Evolutionary conservation across 1,139 yeast species (phyloP).

Genomic region (Sugiyamaella novakii): DNA sequence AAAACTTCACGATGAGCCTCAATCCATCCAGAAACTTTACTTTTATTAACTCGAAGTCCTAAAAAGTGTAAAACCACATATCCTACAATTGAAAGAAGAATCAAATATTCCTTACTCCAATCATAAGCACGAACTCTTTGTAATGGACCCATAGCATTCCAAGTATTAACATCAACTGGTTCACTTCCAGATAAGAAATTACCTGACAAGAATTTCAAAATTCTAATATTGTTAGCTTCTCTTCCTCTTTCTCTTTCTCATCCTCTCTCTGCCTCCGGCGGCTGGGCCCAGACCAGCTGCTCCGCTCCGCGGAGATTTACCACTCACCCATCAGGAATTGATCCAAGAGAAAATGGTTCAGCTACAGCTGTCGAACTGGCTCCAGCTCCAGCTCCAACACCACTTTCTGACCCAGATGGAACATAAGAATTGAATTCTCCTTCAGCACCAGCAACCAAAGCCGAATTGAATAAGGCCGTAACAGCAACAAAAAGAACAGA

Average conservation of each 20-base stretch:
- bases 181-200: conserved; percentile 3
- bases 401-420: conserved; percentile 13
- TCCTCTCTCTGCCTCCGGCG: background rate
- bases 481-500: conserved; percentile 8
- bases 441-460: conserved; percentile 14
- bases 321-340: conserved; percentile 12
- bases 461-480: conserved; percentile 11
- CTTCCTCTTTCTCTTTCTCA: background rate
- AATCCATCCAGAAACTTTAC: conserved; percentile 57
- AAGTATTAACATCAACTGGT: conserved; percentile 30
- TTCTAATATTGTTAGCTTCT: conserved; percentile 9
- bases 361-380: conserved; percentile 11
- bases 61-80: conserved; percentile 47
- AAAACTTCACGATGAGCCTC: conserved; percentile 52
- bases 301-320: too few relatives aligned
- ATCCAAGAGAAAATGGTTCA: conserved; percentile 13
- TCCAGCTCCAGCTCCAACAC: background rate
- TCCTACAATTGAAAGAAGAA: conserved; percentile 52
- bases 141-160: conserved; percentile 41
- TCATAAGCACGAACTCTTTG: conserved; percentile 52
- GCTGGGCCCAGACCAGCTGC: background rate
- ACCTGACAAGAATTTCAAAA: conserved; percentile 9
- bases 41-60: conserved; percentile 63
- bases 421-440: conserved; percentile 21
- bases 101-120: conserved; percentile 73